phyloP scores from a whole-genome alignment of 495 filamentous ascomycete genomes.

The Penicillium coprophilum region DNA sequence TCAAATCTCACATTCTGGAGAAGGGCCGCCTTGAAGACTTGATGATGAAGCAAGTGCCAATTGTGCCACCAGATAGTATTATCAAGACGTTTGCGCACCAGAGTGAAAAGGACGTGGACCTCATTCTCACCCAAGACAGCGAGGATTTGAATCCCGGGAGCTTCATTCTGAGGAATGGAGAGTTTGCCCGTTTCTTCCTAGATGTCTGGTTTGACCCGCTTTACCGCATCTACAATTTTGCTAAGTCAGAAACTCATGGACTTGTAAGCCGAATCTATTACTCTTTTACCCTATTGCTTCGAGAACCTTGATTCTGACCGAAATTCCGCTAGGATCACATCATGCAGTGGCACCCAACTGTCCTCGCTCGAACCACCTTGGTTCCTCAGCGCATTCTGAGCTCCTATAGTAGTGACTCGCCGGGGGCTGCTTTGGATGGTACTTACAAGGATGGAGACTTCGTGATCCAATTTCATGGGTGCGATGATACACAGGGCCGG shows the following conservation, averaged over 20 bases:
- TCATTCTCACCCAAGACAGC: slow-evolving; percentile 82
- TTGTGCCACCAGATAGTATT: slow-evolving; percentile 93
- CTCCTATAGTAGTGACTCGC: slow-evolving; percentile 61
- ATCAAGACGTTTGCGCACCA: slow-evolving; percentile 92
- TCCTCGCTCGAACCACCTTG: slow-evolving; percentile 81
- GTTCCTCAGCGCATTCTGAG: slow-evolving; percentile 82
- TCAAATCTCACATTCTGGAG: slow-evolving; percentile 70
- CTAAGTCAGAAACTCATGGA: slow-evolving; percentile 89
- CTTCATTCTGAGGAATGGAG: slow-evolving; percentile 77
- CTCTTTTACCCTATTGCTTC: not conserved
- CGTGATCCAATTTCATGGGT: slow-evolving; percentile 71
- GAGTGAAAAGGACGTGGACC: slow-evolving; percentile 70
- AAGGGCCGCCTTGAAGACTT: slow-evolving; percentile 64
- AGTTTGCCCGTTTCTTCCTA: slow-evolving; percentile 89
- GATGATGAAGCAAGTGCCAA: slow-evolving; percentile 80
- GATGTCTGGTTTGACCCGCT: slow-evolving; percentile 97
- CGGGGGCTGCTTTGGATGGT: slow-evolving; percentile 45
- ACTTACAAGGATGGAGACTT: slow-evolving; percentile 77
- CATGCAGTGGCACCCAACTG: slow-evolving; percentile 98
- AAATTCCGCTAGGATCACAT: slow-evolving; percentile 69
- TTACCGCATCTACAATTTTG: slow-evolving; percentile 91
- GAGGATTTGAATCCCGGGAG: slow-evolving; percentile 75
- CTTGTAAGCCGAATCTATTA: slow-evolving; percentile 58
- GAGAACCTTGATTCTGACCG: slow-evolving; percentile 3
- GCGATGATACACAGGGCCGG: slow-evolving; percentile 51